Evolutionary conservation across 2,329 filamentous ascomycete species (phyloP).

Genomic region (Trichoderma brevicompactum): DNA sequence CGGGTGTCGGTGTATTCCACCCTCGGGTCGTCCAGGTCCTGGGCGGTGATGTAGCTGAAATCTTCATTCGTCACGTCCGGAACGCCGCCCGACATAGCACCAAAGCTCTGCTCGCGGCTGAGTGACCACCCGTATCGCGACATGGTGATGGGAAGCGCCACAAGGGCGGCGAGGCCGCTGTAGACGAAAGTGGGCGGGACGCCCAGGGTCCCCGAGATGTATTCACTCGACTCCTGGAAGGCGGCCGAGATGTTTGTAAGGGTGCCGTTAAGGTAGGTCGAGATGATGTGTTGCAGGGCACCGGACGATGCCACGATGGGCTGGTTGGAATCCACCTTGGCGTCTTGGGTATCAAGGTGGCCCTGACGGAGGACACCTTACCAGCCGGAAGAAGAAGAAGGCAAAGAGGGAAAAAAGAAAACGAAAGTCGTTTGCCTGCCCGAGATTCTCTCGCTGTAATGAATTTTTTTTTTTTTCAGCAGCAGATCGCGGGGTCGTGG

Average conservation of each 20-base stretch:
- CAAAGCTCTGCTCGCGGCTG: conserved; percentile 52
- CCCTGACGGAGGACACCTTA: conserved; percentile 43
- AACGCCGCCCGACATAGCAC: conserved; percentile 52
- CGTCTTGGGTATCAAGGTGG: conserved; percentile 45
- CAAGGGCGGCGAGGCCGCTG: conserved; percentile 54
- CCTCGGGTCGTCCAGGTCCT: conserved; percentile 62
- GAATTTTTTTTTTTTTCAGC: background rate
- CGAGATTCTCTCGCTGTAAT: background rate
- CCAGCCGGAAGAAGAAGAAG: background rate
- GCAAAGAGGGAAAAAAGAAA: background rate
- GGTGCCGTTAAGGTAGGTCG: conserved; percentile 61
- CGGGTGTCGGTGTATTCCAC: conserved; percentile 47
- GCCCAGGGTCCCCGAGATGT: conserved; percentile 56
- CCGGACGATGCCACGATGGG: conserved; percentile 63
- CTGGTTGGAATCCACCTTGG: conserved; percentile 67
- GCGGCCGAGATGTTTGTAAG: conserved; percentile 54
- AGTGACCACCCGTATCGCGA: conserved; percentile 58
- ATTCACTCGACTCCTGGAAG: conserved; percentile 55
- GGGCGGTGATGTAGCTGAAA: conserved; percentile 81
- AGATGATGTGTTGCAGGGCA: conserved; percentile 65
- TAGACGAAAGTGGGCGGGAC: conserved; percentile 55
- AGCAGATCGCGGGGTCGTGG: conserved; percentile 28
- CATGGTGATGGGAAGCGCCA: conserved; percentile 59
- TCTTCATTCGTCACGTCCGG: conserved; percentile 74
- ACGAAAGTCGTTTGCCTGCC: background rate